A percentile compares a stretch with the other conserved stretches of the same genome.
phyloP scores from a whole-genome alignment of 2,329 filamentous ascomycete species.

The Aspergillus calidoustus region DNA sequence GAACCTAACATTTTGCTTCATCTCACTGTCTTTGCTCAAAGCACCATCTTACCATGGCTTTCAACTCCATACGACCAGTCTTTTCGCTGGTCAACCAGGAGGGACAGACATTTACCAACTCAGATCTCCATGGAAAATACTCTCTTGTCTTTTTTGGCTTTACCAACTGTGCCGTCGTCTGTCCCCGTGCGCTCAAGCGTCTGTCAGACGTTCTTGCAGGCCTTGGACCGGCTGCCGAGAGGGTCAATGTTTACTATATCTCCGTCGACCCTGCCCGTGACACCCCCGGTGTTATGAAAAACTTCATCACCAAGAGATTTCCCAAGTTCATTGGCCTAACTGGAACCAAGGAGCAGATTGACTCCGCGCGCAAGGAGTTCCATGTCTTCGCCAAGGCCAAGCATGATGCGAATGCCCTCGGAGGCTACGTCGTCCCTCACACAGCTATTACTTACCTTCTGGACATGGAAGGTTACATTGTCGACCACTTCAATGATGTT shows the following conservation, averaged over 20 bases:
- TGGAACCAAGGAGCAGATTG: conserved; percentile 8
- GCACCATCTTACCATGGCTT: not conserved
- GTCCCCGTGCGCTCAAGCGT: conserved; percentile 1
- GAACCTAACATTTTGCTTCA: not conserved
- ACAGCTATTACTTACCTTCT: conserved; percentile 8
- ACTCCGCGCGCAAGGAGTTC: not conserved
- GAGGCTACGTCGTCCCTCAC: conserved; percentile 7
- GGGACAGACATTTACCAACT: not conserved
- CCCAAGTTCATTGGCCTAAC: conserved; percentile 4
- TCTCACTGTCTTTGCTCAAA: not conserved
- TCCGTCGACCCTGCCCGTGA: conserved; percentile 8
- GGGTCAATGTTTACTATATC: conserved; percentile 4
- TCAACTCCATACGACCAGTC: not conserved
- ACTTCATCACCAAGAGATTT: not conserved
- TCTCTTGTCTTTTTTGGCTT: conserved; percentile 12
- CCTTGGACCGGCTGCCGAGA: not conserved
- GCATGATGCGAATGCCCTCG: not conserved
- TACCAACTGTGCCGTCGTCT: conserved; percentile 5
- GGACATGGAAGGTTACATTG: not conserved
- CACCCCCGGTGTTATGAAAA: conserved; percentile 4
- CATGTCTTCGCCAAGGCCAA: conserved; percentile 5
- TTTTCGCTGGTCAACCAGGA: conserved; percentile 10
- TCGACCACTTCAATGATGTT: conserved; percentile 10
- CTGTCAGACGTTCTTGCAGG: not conserved
- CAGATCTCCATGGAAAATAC: conserved; percentile 5